Base-by-base conservation (phyloP, 139 green algal genomes). In the Picochlorum costavermella region DNA sequence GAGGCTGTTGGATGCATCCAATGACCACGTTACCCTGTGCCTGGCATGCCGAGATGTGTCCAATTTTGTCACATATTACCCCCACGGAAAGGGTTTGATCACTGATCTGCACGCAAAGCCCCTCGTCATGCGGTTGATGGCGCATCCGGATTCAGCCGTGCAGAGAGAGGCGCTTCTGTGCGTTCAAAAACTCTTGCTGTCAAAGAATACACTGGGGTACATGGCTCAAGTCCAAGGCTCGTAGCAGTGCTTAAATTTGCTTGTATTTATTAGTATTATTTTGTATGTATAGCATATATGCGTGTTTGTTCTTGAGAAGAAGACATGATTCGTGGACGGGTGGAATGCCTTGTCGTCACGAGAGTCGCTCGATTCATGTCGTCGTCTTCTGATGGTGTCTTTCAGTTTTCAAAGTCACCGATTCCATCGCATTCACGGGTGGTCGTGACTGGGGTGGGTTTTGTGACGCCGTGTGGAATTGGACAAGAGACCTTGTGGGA, bases 111-210 rank as follows among this genome's bases (percentile, higher is more conserved):
- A 83, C 17, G 93, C 86, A 37, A 98, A 98, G 83, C 85, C 94
- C 74, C 64, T 88, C 33, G 86, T 92, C 26, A 96, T 98, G 93
- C 81, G 81, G 48, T 77, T 96, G 31, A 95, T 98, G 85, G 67
- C 75, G 36, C 83, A 96, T 80, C 73, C 77, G 1, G 93, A 98
- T 74, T 49, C 77, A 1, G 86, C 95, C 16, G 93, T 98, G 56
- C 86, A 89, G 64, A 92, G 91, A 74, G 82, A 97, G 66, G 92
- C 90, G 36, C 79, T 98, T 70, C 69, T 96, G 56, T 86, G 72
- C 64, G 83, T 96, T 31, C 93, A 98, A 75, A 95, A 92, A 72
- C 81, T 98, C 37, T 87, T 98, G 81, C 77, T 96, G 10, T 76
- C 79, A 26, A 86, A 84, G 45, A 83, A 90, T 77, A 92, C 91